Conservation (phyloP, 805 yeast genomes). For the Lachancea mirantina region DNA sequence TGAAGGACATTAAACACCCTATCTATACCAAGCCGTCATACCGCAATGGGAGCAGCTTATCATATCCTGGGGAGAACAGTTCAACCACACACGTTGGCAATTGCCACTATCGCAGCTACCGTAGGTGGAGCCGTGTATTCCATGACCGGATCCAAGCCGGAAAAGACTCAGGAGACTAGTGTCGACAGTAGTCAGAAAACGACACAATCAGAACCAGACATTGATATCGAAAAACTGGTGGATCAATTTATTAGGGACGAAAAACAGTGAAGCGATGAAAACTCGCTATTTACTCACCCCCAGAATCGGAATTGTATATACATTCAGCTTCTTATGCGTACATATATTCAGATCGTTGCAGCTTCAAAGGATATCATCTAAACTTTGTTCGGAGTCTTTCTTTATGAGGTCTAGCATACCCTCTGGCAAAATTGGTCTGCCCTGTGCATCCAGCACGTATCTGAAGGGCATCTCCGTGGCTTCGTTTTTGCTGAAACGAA, state of each 20-base stretch:
- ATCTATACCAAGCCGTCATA: not conserved
- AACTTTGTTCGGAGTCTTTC: constrained; percentile 74
- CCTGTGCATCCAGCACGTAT: constrained; percentile 57
- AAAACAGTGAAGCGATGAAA: constrained; percentile 6
- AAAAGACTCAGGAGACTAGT: no score
- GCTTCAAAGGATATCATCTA: constrained; percentile 50
- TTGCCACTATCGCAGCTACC: constrained; percentile 47
- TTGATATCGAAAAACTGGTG: constrained; percentile 24
- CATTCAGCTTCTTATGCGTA: not conserved
- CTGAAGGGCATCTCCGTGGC: constrained; percentile 98
- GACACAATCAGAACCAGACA: no score
- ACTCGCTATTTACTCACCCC: no score
- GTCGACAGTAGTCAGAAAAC: constrained; percentile 3
- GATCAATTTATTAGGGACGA: constrained; percentile 21
- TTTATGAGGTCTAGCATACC: constrained; percentile 88
- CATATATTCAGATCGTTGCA: no score
- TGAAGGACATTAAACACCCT: no score
- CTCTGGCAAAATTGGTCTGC: constrained; percentile 77
- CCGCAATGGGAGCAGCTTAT: constrained; percentile 48
- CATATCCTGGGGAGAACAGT: constrained; percentile 75
- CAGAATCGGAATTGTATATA: no score
- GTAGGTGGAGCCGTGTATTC: constrained; percentile 17
- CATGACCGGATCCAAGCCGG: constrained; percentile 9
- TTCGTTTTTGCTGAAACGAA: constrained; percentile 78
- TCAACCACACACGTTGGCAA: constrained; percentile 76